phyloP scores from a whole-genome alignment of 2,329 filamentous ascomycete species.

The Blastomyces parvus region DNA sequence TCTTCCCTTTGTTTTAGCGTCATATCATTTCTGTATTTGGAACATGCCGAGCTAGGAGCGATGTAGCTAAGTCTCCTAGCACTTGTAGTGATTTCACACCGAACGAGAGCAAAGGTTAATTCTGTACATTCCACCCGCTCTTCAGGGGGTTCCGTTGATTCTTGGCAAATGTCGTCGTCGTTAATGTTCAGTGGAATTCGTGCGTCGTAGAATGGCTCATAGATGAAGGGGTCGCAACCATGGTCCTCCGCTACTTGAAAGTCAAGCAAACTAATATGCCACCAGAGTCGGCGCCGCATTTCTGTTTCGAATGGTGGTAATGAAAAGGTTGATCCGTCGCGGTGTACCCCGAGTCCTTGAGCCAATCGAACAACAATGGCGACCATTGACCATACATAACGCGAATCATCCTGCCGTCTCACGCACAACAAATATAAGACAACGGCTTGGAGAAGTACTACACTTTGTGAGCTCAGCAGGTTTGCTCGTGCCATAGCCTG shows the following conservation, averaged over 20 bases:
- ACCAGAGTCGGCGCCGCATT: conserved; percentile 45
- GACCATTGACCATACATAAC: conserved; percentile 37
- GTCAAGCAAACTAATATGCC: conserved; percentile 42
- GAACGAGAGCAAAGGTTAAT: conserved; percentile 42
- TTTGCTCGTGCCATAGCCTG: conserved; percentile 55
- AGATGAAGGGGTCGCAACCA: conserved; percentile 38
- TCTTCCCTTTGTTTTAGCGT: conserved; percentile 32
- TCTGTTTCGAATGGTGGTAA: conserved; percentile 43
- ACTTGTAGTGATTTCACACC: conserved; percentile 44
- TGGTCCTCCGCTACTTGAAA: conserved; percentile 43
- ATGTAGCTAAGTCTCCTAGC: conserved; percentile 33
- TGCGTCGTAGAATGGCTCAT: conserved; percentile 39
- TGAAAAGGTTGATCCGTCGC: conserved; percentile 42
- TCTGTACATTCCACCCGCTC: conserved; percentile 46
- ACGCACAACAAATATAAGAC: conserved; percentile 50
- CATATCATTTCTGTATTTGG: conserved; percentile 13
- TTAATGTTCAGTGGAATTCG: conserved; percentile 44
- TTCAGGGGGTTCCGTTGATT: conserved; percentile 40
- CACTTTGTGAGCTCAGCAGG: conserved; percentile 53
- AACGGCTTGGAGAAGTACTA: conserved; percentile 53
- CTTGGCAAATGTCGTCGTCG: conserved; percentile 42
- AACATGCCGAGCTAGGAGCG: conserved; percentile 24
- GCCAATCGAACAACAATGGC: conserved; percentile 36
- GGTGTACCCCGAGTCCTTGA: conserved; percentile 41
- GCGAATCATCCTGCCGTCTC: conserved; percentile 33